These are phyloP conservation scores for Colletotrichum chlorophyti DNA, from an alignment of 2,329 filamentous ascomycete genomes.

Conservation along the genomic window DNA sequence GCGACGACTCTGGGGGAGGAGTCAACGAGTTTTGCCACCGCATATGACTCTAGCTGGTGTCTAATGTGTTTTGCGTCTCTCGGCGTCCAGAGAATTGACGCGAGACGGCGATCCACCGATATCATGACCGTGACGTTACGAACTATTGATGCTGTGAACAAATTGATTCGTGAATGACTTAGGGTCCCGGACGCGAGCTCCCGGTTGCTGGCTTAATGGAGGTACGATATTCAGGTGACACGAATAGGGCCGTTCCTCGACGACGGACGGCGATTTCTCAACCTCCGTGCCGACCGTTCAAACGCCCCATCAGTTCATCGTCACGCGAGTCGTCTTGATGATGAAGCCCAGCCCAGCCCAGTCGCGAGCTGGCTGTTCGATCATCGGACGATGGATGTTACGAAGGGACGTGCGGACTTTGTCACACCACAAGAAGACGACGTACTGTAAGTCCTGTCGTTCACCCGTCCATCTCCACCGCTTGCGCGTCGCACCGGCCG, in stretches of 20 bases:
- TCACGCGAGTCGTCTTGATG: too few species aligned
- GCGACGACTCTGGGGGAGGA: neutral
- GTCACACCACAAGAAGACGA: too few species aligned
- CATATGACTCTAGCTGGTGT: neutral
- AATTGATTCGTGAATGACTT: neutral
- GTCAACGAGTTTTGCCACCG: constrained; percentile 1
- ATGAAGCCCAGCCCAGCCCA: neutral
- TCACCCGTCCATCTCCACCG: neutral
- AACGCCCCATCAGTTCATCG: neutral
- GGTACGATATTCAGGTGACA: neutral
- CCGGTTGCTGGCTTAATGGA: too few species aligned
- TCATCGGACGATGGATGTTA: constrained; percentile 2
- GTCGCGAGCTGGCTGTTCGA: neutral
- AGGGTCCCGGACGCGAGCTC: neutral
- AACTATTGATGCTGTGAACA: neutral
- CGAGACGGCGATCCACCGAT: neutral
- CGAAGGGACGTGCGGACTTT: neutral
- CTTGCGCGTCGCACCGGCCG: neutral
- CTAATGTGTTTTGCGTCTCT: neutral
- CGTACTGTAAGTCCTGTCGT: too few species aligned
- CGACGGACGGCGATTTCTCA: neutral
- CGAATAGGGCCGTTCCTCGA: too few species aligned
- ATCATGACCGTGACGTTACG: neutral
- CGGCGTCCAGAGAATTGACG: neutral
- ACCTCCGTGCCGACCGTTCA: neutral